Evolutionary conservation across 257 asterid species (phyloP).

Genomic region (Echium plantagineum): DNA sequence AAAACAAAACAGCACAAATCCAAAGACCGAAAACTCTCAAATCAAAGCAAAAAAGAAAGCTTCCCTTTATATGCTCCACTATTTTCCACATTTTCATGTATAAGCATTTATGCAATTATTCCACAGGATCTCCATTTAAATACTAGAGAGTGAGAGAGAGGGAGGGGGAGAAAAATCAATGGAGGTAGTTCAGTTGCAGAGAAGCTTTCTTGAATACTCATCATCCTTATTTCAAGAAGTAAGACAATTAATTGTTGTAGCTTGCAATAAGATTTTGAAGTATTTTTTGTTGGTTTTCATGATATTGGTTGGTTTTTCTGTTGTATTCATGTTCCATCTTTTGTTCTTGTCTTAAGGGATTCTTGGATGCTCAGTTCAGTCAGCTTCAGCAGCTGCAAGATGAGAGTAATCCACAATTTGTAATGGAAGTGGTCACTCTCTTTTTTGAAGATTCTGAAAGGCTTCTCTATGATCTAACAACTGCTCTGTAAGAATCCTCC

Average conservation of each 20-base stretch:
- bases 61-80: neutral
- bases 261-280: no score
- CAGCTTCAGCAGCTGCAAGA: constrained; percentile 81
- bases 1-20: no score
- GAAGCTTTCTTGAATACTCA: constrained; percentile 46
- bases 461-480: constrained; percentile 59
- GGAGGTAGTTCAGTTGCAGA: constrained; percentile 46
- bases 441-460: constrained; percentile 80
- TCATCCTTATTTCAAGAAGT: constrained; percentile 56
- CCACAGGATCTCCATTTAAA: neutral
- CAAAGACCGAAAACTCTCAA: neutral
- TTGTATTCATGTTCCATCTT: neutral
- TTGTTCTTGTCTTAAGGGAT: constrained; percentile 35
- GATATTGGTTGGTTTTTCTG: no score
- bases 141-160: no score
- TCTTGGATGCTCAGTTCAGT: constrained; percentile 69
- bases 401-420: constrained; percentile 81
- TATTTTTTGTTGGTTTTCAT: neutral
- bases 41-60: neutral
- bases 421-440: constrained; percentile 64
- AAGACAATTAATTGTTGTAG: neutral
- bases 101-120: no score
- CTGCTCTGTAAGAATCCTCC: constrained; percentile 38
- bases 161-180: neutral
- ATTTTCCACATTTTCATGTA: neutral